Evolutionary conservation across 2,329 filamentous ascomycete genomes (phyloP).

Genomic region (Phaeomoniella chlamydospora): DNA sequence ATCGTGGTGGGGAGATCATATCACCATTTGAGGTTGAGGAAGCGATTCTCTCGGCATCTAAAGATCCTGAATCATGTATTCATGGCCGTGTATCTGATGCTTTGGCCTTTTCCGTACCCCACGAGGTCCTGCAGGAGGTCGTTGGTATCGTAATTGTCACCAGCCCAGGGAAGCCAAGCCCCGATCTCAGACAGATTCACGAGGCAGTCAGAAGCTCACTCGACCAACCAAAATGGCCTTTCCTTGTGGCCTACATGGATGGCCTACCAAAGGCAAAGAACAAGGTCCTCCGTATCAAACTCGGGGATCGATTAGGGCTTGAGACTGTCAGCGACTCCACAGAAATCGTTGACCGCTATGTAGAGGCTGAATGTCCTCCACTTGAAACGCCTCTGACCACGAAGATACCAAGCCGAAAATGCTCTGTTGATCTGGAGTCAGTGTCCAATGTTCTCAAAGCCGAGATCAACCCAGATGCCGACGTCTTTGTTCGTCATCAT

Average conservation of each 20-base stretch:
- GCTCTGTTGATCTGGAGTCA: slow-evolving; percentile 16
- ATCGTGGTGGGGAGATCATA: slow-evolving; percentile 45
- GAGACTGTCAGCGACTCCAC: slow-evolving; percentile 30
- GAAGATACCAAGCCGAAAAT: slow-evolving; percentile 22
- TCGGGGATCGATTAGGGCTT: slow-evolving; percentile 33
- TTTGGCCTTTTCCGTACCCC: slow-evolving; percentile 38
- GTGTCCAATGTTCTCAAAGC: slow-evolving; percentile 12
- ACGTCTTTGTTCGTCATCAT: slow-evolving; percentile 7
- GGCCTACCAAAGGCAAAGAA: slow-evolving; percentile 41
- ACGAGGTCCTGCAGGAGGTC: slow-evolving; percentile 41
- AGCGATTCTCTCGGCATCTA: slow-evolving; percentile 34
- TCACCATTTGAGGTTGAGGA: slow-evolving; percentile 46
- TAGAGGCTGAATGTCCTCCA: slow-evolving; percentile 33
- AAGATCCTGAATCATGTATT: slow-evolving; percentile 26
- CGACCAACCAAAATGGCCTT: slow-evolving; percentile 39
- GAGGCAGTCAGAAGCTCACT: slow-evolving; percentile 31
- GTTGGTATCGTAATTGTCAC: slow-evolving; percentile 40
- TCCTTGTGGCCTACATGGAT: slow-evolving; percentile 39
- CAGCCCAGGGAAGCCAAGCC: slow-evolving; percentile 24
- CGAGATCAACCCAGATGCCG: slow-evolving; percentile 3
- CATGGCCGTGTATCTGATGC: slow-evolving; percentile 32
- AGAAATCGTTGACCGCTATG: slow-evolving; percentile 31
- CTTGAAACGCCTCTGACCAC: slow-evolving; percentile 30
- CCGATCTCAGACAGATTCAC: slow-evolving; percentile 35
- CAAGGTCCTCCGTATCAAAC: slow-evolving; percentile 40